Conservation (phyloP, 2,329 filamentous ascomycete genomes). For the Penicillium vulpinum region DNA sequence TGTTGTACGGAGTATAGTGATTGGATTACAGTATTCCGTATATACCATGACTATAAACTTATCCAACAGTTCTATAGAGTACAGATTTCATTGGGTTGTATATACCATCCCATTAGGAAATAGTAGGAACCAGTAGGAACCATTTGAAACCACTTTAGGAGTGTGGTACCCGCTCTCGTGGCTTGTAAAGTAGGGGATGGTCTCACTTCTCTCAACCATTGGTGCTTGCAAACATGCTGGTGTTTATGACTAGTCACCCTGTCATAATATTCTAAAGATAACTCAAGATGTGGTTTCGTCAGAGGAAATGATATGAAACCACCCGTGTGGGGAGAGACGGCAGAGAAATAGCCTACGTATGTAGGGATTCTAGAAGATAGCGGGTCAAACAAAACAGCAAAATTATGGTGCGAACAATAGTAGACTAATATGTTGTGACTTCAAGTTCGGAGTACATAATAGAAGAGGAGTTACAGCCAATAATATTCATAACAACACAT, state of each 20-base stretch:
- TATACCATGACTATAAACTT: too few species aligned
- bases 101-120: too few species aligned
- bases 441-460: too few species aligned
- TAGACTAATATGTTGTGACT: neutral
- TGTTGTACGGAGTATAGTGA: too few species aligned
- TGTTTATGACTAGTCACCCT: neutral
- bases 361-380: slow-evolving; percentile 11
- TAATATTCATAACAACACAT: neutral
- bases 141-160: neutral
- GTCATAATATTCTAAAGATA: neutral
- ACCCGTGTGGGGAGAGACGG: slow-evolving; percentile 9
- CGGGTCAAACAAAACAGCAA: slow-evolving; percentile 7
- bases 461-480: neutral
- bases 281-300: neutral
- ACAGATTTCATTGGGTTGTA: too few species aligned
- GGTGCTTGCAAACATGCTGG: too few species aligned
- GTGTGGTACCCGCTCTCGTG: neutral
- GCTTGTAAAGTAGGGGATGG: slow-evolving; percentile 1
- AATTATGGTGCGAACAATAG: neutral
- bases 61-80: too few species aligned
- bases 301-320: slow-evolving; percentile 1
- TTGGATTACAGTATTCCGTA: too few species aligned
- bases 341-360: neutral
- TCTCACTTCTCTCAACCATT: neutral
- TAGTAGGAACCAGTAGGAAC: neutral